A percentile compares a stretch with the other conserved stretches of the same genome.
phyloP scores from a whole-genome alignment of 371 early-diverging fungal genomes.

The Mucor lusitanicus region DNA sequence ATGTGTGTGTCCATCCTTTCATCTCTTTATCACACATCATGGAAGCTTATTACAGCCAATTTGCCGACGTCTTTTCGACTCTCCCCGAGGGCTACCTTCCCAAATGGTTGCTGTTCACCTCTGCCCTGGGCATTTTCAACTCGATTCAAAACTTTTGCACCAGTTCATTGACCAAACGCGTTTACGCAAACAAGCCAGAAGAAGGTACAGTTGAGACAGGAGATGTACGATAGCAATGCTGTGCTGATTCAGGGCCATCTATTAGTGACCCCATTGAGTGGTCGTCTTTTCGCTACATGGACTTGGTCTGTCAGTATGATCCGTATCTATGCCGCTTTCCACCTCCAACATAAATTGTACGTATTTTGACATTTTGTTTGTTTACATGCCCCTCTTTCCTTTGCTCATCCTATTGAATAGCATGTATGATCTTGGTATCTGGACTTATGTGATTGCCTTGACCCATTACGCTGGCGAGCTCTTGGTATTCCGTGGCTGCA shows the following conservation, averaged over 20 bases:
- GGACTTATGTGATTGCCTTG: conserved; percentile 75
- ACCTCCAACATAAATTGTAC: conserved; percentile 70
- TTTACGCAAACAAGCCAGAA: conserved; percentile 66
- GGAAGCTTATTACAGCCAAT: conserved; percentile 15
- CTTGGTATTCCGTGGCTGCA: conserved; percentile 72
- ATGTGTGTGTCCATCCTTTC: neutral
- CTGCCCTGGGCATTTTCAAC: conserved; percentile 74
- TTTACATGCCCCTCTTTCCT: neutral
- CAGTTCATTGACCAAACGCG: conserved; percentile 62
- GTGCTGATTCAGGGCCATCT: neutral
- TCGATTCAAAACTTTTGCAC: conserved; percentile 73
- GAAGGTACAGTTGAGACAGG: conserved; percentile 46
- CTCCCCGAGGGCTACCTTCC: conserved; percentile 68
- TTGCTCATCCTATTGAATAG: conserved; percentile 31
- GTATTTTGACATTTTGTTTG: conserved; percentile 18
- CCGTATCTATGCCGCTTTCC: conserved; percentile 77
- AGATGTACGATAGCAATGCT: neutral
- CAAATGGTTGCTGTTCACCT: conserved; percentile 70
- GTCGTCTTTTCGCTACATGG: conserved; percentile 82
- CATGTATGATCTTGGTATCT: conserved; percentile 69
- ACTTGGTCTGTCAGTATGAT: conserved; percentile 74
- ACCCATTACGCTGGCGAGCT: conserved; percentile 71
- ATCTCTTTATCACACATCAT: neutral
- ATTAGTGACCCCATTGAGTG: conserved; percentile 70
- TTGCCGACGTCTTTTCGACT: conserved; percentile 43